These are phyloP conservation scores for Fremontodendron californicum DNA, from an alignment of 345 rosid species.

Conservation along the genomic window DNA sequence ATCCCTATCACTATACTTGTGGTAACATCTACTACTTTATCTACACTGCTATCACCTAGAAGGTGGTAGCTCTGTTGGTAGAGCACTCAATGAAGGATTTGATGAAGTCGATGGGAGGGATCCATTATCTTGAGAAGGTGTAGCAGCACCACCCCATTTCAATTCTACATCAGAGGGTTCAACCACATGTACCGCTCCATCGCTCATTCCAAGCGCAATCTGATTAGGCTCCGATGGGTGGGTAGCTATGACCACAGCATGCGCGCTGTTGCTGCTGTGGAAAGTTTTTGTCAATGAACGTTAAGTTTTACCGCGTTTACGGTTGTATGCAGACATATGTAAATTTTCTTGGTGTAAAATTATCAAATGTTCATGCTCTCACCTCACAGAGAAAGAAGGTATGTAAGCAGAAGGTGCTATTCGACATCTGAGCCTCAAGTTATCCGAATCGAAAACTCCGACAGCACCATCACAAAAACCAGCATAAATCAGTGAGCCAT, in stretches of 20 bases:
- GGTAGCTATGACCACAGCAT: constrained; percentile 52
- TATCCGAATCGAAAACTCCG: no score
- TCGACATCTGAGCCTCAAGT: no score
- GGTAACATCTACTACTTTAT: constrained; percentile 12
- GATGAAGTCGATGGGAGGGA: constrained; percentile 40
- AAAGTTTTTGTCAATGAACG: background rate
- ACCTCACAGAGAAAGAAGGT: no score
- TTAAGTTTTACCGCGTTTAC: background rate
- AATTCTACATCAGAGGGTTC: constrained; percentile 47
- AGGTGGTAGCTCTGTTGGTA: constrained; percentile 37
- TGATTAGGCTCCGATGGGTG: constrained; percentile 62
- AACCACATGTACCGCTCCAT: constrained; percentile 52
- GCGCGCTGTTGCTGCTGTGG: constrained; percentile 22
- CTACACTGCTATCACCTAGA: constrained; percentile 28
- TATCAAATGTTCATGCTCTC: no score
- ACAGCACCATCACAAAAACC: no score
- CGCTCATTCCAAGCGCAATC: constrained; percentile 58
- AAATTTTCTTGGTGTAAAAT: no score
- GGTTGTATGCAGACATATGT: no score
- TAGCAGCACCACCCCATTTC: constrained; percentile 49
- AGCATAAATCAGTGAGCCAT: constrained; percentile 35
- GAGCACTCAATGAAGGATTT: constrained; percentile 39
- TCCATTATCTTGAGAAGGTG: constrained; percentile 41
- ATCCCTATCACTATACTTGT: background rate
- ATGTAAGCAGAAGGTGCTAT: no score